Conservation (phyloP, 495 filamentous ascomycete genomes). For the Aspergillus kassunensis region DNA sequence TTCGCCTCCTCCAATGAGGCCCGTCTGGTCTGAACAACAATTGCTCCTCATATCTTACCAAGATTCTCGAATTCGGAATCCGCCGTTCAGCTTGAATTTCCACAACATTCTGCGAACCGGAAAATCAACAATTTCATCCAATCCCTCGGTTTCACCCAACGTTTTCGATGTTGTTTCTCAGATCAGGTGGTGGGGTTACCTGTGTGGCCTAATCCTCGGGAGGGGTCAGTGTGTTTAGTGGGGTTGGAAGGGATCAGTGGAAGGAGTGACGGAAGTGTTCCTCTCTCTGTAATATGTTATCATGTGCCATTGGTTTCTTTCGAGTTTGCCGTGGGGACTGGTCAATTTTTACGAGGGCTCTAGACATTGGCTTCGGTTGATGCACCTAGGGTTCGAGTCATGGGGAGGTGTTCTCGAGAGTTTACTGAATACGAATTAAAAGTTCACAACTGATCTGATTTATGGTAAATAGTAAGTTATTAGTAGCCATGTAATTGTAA, state of each 20-base stretch:
- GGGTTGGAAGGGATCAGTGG: constrained; percentile 32
- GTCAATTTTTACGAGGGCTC: constrained; percentile 31
- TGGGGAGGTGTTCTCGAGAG: constrained; percentile 41
- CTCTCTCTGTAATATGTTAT: constrained; percentile 9
- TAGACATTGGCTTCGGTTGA: constrained; percentile 12
- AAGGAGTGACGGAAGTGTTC: constrained; percentile 8
- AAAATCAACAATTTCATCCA: constrained; percentile 16
- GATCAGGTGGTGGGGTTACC: constrained; percentile 13
- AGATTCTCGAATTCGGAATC: constrained; percentile 35
- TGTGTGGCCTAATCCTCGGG: constrained; percentile 22
- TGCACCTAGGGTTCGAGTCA: constrained; percentile 24
- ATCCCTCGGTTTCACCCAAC: constrained; percentile 28
- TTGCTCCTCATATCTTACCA: not conserved
- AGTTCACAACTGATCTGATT: constrained; percentile 9
- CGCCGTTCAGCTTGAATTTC: constrained; percentile 29
- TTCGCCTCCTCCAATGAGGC: constrained; percentile 24
- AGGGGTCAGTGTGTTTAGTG: constrained; percentile 37
- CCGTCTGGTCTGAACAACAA: constrained; percentile 23
- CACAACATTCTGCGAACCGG: constrained; percentile 4
- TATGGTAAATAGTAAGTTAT: not conserved
- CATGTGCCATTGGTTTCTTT: constrained; percentile 21
- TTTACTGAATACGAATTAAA: constrained; percentile 34
- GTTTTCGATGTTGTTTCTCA: constrained; percentile 22
- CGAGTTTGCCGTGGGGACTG: constrained; percentile 33
- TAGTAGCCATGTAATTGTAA: too few relatives aligned